Percentiles rank a stretch among this genome's conserved stretches.
phyloP scores from a whole-genome alignment of 2,329 filamentous ascomycete species.

The Trichoderma arundinaceum region DNA sequence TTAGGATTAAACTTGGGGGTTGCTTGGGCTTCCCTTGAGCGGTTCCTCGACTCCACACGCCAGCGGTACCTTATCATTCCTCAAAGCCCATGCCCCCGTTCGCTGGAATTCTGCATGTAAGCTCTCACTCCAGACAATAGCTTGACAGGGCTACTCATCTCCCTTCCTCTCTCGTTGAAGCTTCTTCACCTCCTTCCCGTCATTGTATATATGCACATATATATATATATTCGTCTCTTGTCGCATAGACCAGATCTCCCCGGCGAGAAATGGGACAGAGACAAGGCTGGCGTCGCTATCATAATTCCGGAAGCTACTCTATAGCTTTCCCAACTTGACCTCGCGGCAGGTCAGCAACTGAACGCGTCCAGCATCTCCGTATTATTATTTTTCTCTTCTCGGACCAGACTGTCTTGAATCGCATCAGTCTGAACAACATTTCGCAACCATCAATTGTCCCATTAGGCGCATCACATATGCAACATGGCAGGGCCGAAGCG shows the following conservation, averaged over 20 bases:
- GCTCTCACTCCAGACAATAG: conserved; percentile 6
- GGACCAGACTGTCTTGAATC: conserved; percentile 9
- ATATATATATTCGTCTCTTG: background rate
- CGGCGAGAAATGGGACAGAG: conserved; percentile 29
- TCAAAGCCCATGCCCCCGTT: conserved; percentile 10
- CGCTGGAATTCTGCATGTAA: conserved; percentile 23
- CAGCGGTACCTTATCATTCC: background rate
- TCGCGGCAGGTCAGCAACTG: background rate
- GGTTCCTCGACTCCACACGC: background rate
- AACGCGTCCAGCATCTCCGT: conserved; percentile 4
- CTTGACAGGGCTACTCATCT: conserved; percentile 10
- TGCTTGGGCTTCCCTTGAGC: background rate
- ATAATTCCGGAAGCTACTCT: conserved; percentile 9
- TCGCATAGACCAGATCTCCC: background rate
- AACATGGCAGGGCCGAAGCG: conserved; percentile 28
- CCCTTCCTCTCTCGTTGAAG: conserved; percentile 1
- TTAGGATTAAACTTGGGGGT: conserved; percentile 8
- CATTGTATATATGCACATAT: background rate
- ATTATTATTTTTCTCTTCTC: background rate
- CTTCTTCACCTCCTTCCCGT: background rate
- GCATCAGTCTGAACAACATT: background rate
- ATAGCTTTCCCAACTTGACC: conserved; percentile 24
- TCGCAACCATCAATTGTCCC: background rate
- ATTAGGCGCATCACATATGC: background rate
- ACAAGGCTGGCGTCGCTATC: conserved; percentile 8